Conservation (phyloP, 2,329 filamentous ascomycete species). For the Mollisiaceae sp. region DNA sequence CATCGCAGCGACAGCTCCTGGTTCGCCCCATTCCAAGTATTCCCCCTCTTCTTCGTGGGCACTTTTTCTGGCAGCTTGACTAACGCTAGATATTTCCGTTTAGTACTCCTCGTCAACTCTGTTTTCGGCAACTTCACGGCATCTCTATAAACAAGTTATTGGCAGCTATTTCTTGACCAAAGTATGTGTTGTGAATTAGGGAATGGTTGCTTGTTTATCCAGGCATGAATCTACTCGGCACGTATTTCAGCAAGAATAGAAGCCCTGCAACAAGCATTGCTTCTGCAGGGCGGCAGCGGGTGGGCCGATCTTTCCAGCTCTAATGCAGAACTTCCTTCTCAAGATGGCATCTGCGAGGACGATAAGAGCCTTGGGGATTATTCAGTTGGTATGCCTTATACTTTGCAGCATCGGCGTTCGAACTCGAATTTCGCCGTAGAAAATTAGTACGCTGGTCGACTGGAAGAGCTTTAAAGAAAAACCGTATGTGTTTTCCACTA, state of each 20-base stretch:
- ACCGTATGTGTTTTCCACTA: constrained; percentile 51
- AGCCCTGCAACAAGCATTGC: constrained; percentile 46
- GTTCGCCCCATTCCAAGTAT: constrained; percentile 52
- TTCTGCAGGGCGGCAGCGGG: constrained; percentile 47
- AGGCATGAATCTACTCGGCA: constrained; percentile 45
- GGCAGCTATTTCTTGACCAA: constrained; percentile 51
- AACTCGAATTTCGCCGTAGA: constrained; percentile 49
- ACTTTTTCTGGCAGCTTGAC: constrained; percentile 47
- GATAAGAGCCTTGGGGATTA: constrained; percentile 52
- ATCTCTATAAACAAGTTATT: constrained; percentile 47
- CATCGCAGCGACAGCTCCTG: constrained; percentile 49
- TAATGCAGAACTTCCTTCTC: constrained; percentile 49
- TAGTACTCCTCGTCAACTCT: constrained; percentile 42
- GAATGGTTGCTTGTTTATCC: constrained; percentile 50
- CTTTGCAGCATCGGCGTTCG: constrained; percentile 47
- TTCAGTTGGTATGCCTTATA: constrained; percentile 46
- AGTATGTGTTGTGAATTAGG: constrained; percentile 50
- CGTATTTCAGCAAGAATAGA: constrained; percentile 49
- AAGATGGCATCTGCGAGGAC: constrained; percentile 53
- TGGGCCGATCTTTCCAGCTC: constrained; percentile 51
- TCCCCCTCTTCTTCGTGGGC: constrained; percentile 49
- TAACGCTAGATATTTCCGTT: constrained; percentile 48
- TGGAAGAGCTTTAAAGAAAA: constrained; percentile 50
- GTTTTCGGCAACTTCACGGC: constrained; percentile 49
- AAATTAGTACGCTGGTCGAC: constrained; percentile 50